A percentile compares a stretch with the other conserved stretches of the same genome.
phyloP scores from a whole-genome alignment of 2,329 filamentous ascomycete genomes.

The Colletotrichum eremochloae region DNA sequence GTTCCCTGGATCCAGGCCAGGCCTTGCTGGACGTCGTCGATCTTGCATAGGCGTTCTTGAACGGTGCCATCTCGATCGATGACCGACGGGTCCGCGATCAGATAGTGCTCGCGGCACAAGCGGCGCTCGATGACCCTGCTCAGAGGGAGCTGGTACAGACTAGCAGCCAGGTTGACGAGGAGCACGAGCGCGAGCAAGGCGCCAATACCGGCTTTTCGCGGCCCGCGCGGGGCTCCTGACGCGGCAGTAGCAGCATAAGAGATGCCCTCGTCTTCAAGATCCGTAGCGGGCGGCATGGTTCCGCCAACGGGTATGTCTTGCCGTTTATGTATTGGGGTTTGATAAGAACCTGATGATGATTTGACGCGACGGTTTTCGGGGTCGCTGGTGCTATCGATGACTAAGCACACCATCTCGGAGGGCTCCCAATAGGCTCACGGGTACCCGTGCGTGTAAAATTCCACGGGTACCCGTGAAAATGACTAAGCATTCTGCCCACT shows the following conservation, averaged over 20 bases:
- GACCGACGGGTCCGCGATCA: constrained; percentile 52
- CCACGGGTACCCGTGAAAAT: no score
- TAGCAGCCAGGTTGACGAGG: constrained; percentile 61
- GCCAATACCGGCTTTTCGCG: constrained; percentile 38
- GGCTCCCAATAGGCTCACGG: no score
- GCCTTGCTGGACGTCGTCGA: constrained; percentile 62
- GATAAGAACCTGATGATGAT: not conserved
- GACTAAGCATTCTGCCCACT: no score
- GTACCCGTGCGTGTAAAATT: no score
- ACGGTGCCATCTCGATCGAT: constrained; percentile 53
- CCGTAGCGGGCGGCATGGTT: not conserved
- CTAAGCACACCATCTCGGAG: not conserved
- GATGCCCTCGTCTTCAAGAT: not conserved
- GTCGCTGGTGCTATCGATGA: not conserved
- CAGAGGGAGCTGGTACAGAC: constrained; percentile 62
- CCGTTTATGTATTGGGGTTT: not conserved
- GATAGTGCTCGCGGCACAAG: constrained; percentile 65
- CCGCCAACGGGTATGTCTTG: not conserved
- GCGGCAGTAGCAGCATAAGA: not conserved
- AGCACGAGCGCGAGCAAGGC: constrained; percentile 57
- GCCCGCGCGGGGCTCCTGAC: not conserved
- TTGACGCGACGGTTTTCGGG: not conserved
- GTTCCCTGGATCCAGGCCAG: constrained; percentile 66
- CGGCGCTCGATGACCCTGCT: constrained; percentile 61
- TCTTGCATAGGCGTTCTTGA: constrained; percentile 67